Evolutionary conservation across 129 eudicot species (phyloP).

Genomic region (Ambrosia artemisiifolia): DNA sequence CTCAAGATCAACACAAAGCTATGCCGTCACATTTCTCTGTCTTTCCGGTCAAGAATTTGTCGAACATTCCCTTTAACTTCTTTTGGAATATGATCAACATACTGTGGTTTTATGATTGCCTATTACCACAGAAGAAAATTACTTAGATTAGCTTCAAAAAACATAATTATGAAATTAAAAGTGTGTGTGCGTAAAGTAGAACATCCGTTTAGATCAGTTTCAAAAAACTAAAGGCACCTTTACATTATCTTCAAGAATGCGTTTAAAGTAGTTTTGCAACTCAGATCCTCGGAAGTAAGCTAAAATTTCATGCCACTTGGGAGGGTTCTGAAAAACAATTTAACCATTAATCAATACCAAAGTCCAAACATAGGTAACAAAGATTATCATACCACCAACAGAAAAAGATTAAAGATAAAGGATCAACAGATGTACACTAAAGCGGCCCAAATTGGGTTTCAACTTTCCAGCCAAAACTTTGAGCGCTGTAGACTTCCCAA

Average conservation of each 20-base stretch:
- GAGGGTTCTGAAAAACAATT: slow-evolving; percentile 76
- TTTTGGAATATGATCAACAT: slow-evolving; percentile 97
- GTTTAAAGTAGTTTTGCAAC: slow-evolving; percentile 89
- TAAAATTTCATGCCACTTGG: slow-evolving; percentile 96
- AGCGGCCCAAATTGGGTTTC: slow-evolving; percentile 86
- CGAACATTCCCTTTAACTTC: slow-evolving; percentile 97
- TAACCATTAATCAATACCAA: not conserved
- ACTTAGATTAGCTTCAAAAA: not conserved
- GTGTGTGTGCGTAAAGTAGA: not conserved
- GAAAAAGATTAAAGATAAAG: too few relatives aligned
- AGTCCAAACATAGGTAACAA: not conserved
- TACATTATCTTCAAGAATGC: slow-evolving; percentile 89
- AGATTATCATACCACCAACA: not conserved
- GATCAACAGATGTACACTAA: slow-evolving; percentile 48
- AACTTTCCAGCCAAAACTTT: slow-evolving; percentile 81
- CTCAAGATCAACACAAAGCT: slow-evolving; percentile 74
- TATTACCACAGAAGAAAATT: slow-evolving; percentile 5
- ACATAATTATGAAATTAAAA: too few relatives aligned
- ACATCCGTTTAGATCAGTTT: too few relatives aligned
- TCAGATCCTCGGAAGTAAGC: slow-evolving; percentile 93
- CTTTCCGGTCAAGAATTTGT: slow-evolving; percentile 82
- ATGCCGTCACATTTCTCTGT: slow-evolving; percentile 67
- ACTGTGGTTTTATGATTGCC: slow-evolving; percentile 97
- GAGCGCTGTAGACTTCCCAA: slow-evolving; percentile 84
- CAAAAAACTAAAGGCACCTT: slow-evolving; percentile 43